Base-by-base conservation (phyloP, 306 rosid species). In the Alnus glutinosa region DNA sequence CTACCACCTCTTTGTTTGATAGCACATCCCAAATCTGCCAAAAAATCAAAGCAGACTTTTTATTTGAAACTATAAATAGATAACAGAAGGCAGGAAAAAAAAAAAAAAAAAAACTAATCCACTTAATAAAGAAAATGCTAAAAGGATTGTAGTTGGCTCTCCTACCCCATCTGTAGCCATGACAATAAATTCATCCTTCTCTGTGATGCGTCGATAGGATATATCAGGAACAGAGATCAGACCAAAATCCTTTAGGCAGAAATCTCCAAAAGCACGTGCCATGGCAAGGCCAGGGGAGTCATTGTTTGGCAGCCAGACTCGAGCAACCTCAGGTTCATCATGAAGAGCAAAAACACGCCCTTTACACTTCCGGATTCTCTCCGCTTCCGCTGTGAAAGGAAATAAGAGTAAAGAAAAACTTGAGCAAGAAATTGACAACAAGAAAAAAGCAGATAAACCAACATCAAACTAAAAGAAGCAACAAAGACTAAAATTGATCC, bases 211-310 rank as follows among this genome's bases (percentile, higher is more conserved):
- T 16, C 94, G 76, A 75, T 87, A 88, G 34, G 99, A 90, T 71
- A 96, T 61, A 59, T 93, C 99, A 42, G 99, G 99, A 58, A 96
- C 96, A 73, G 99, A 91, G 86, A 96, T 96, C 44, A 96, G 85
- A 77, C 99, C 99, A 16, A 88, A 96, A 89, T 96, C 99, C 85
- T 96, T 96, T 55, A 96, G 96, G 81, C 99, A 96, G 85, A 96
- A 96, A 84, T 96, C 99, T 68, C 99, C 99, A 75, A 96, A 93
- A 55, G 99, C 99, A 44, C 99, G 87, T 23, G 99, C 99, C 99
- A 96, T 96, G 87, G 99, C 99, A 74, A 96, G 97, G 78, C 99
- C 99, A 23, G 99, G 99, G 54, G 99, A 93, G 47, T 96, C 94
- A 64, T 78, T 89, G 84, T 96, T 89, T 69, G 99, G 99, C 71